Conservation (phyloP, 176 grass and related monocot genomes). For the Avena sativa region DNA sequence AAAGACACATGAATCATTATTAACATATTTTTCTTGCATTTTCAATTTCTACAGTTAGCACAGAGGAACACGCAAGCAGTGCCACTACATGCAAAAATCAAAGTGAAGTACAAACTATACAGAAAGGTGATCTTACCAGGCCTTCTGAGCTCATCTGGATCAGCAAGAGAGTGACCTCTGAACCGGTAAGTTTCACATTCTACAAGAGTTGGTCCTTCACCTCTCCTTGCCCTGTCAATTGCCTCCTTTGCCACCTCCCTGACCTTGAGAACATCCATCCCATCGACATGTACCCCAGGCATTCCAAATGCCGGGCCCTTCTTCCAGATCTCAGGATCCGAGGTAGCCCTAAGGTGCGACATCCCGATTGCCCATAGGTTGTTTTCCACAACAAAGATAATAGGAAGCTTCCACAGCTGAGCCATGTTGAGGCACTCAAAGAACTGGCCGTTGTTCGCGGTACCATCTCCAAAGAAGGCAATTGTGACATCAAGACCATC, state of each 20-base stretch:
- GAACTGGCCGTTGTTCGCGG: constrained; percentile 89
- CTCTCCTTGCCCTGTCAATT: constrained; percentile 82
- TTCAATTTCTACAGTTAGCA: constrained; percentile 27
- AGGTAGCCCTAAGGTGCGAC: constrained; percentile 79
- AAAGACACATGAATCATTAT: neutral
- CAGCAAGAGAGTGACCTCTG: constrained; percentile 82
- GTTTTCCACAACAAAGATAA: constrained; percentile 98
- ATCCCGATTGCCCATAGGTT: constrained; percentile 90
- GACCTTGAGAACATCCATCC: constrained; percentile 94
- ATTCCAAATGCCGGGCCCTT: constrained; percentile 89
- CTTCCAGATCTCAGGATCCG: constrained; percentile 88
- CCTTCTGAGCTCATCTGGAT: constrained; percentile 86
- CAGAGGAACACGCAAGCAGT: neutral
- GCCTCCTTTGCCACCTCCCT: constrained; percentile 89
- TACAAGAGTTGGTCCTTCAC: constrained; percentile 89
- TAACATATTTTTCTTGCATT: neutral
- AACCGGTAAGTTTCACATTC: constrained; percentile 91
- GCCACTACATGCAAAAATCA: neutral
- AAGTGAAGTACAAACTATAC: constrained; percentile 23
- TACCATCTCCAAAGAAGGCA: constrained; percentile 94
- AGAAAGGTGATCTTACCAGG: constrained; percentile 56
- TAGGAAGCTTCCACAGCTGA: constrained; percentile 93
- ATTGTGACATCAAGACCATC: constrained; percentile 82
- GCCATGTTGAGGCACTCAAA: constrained; percentile 99
- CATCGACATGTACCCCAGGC: constrained; percentile 85